These are phyloP conservation scores for Metarhizium brunneum DNA, from an alignment of 2,329 filamentous ascomycete genomes.

Conservation along the genomic window DNA sequence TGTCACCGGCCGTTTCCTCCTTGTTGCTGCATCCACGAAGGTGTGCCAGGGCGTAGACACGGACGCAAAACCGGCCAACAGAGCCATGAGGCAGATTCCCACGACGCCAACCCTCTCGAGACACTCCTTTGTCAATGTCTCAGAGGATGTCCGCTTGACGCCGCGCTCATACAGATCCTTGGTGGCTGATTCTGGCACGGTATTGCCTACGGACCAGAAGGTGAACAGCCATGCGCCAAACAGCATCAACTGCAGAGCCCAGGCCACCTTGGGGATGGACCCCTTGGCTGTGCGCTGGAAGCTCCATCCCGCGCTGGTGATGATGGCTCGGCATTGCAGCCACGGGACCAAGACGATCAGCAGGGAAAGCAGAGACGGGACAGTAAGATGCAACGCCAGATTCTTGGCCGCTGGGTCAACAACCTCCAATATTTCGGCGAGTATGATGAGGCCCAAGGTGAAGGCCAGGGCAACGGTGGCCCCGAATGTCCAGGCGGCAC, in stretches of 20 bases:
- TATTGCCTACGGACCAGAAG: constrained; percentile 69
- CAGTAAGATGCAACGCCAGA: constrained; percentile 57
- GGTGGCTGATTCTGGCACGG: constrained; percentile 34
- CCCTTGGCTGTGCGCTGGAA: constrained; percentile 50
- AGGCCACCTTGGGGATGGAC: constrained; percentile 48
- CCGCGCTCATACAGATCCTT: not conserved
- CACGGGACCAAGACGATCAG: constrained; percentile 70
- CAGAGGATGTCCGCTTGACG: constrained; percentile 21
- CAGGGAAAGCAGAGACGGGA: constrained; percentile 61
- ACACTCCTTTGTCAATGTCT: constrained; percentile 40
- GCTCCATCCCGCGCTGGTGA: constrained; percentile 49
- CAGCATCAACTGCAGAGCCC: constrained; percentile 51
- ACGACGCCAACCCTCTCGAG: constrained; percentile 71
- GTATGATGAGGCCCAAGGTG: constrained; percentile 69
- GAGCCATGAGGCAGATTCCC: constrained; percentile 76
- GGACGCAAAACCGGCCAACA: constrained; percentile 83
- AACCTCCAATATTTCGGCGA: constrained; percentile 74
- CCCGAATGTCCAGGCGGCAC: constrained; percentile 60
- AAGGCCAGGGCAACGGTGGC: constrained; percentile 68
- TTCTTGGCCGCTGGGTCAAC: constrained; percentile 59
- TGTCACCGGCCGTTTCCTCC: constrained; percentile 48
- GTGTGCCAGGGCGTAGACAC: constrained; percentile 81
- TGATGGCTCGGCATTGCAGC: constrained; percentile 63
- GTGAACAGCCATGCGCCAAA: constrained; percentile 60
- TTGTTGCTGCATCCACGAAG: constrained; percentile 52